These are phyloP conservation scores for Colletotrichum cuscutae DNA, from an alignment of 2,329 filamentous ascomycete genomes.

Conservation along the genomic window DNA sequence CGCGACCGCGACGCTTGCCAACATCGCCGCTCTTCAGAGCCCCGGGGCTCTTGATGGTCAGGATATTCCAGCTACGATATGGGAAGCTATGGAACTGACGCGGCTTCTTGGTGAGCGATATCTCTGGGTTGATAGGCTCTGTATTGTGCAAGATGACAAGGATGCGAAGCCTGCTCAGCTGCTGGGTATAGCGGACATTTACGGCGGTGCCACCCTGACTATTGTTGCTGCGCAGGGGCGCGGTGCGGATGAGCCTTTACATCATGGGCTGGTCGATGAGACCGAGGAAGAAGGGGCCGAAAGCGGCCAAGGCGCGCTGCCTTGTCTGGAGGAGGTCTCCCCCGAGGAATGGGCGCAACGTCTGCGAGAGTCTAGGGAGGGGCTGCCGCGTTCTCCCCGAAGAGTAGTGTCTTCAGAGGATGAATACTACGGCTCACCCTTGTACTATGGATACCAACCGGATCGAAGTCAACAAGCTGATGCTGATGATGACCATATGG, in stretches of 20 bases:
- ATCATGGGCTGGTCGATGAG: background rate
- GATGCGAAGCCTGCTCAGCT: background rate
- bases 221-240: background rate
- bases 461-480: no score
- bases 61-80: background rate
- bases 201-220: background rate
- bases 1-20: background rate
- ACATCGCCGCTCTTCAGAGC: background rate
- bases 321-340: background rate
- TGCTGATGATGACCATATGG: no score
- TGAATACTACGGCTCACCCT: background rate
- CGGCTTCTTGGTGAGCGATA: background rate
- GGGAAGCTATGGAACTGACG: background rate
- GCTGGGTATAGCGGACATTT: background rate
- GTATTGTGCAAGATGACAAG: background rate
- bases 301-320: no score
- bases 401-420: background rate
- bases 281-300: background rate
- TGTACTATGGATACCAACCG: background rate
- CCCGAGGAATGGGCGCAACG: background rate
- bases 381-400: background rate
- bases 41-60: background rate
- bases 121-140: slow-evolving; percentile 11
- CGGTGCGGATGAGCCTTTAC: background rate
- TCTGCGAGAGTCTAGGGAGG: background rate